Conservation (phyloP, 805 yeast genomes). For the Clavispora vitiphila region DNA sequence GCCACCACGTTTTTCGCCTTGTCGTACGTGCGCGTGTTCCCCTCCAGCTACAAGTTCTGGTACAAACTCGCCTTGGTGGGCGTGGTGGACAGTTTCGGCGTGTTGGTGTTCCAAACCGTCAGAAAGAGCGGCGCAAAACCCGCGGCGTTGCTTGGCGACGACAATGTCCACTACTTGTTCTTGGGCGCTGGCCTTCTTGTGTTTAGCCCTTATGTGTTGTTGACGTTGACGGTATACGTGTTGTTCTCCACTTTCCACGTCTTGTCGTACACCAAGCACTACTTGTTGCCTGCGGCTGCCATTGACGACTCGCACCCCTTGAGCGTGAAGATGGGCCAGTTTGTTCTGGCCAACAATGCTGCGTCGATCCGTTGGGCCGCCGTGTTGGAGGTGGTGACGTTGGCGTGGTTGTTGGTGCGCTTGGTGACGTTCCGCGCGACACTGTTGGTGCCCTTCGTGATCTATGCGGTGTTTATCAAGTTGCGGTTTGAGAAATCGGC, state of each 20-base stretch:
- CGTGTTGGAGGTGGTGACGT: conserved; percentile 39
- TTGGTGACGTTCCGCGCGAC: conserved; percentile 56
- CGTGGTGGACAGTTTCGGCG: conserved; percentile 67
- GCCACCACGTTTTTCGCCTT: conserved; percentile 27
- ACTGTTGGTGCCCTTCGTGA: conserved; percentile 54
- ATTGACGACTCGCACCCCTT: conserved; percentile 26
- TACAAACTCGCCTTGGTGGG: conserved; percentile 61
- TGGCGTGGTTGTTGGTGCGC: conserved; percentile 42
- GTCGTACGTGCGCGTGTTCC: conserved; percentile 28
- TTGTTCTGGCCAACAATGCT: conserved; percentile 31
- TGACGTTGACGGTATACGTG: conserved; percentile 69
- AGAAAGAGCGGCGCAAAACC: conserved; percentile 25
- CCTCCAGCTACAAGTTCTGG: conserved; percentile 27
- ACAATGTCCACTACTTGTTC: conserved; percentile 70
- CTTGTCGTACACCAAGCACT: conserved; percentile 61
- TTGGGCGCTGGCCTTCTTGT: conserved; percentile 43
- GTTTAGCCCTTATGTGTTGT: conserved; percentile 52
- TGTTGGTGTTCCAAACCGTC: conserved; percentile 59
- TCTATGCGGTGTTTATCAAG: conserved; percentile 63
- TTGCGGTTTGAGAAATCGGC: conserved; percentile 72
- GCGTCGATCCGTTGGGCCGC: conserved; percentile 37
- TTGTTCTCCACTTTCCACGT: conserved; percentile 80
- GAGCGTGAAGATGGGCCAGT: conserved; percentile 37
- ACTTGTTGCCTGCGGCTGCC: conserved; percentile 58
- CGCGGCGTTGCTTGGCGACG: conserved; percentile 37